phyloP scores from a whole-genome alignment of 345 rosid species.

The Heritiera fomes region DNA sequence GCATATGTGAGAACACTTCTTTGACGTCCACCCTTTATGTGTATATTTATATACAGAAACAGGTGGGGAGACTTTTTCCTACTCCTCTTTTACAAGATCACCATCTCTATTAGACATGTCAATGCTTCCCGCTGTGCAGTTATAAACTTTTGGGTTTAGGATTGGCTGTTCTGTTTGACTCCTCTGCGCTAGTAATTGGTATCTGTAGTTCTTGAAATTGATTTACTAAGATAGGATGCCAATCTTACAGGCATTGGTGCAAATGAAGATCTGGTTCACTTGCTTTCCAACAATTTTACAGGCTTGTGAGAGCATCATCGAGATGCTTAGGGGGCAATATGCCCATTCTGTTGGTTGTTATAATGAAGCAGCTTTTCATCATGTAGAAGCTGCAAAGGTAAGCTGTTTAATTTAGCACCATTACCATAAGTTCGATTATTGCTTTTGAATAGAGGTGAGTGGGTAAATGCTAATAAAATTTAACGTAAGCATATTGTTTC shows the following conservation, averaged over 20 bases:
- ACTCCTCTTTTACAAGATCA: neutral
- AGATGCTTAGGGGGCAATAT: constrained; percentile 98
- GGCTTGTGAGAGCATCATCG: constrained; percentile 83
- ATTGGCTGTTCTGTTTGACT: neutral
- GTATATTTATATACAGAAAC: neutral
- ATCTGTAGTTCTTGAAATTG: constrained; percentile 8
- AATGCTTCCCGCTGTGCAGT: neutral
- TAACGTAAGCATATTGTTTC: neutral
- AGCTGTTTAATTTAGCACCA: neutral
- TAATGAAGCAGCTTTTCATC: constrained; percentile 93
- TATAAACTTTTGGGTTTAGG: neutral
- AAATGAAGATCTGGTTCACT: constrained; percentile 78
- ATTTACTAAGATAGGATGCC: constrained; percentile 12
- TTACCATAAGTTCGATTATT: neutral
- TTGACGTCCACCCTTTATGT: neutral
- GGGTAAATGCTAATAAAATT: neutral
- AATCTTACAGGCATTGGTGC: constrained; percentile 71
- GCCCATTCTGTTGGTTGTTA: constrained; percentile 96
- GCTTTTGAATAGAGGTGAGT: neutral
- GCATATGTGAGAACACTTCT: neutral
- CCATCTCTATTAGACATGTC: neutral
- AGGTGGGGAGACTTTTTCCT: neutral
- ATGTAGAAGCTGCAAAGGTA: constrained; percentile 88
- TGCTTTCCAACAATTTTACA: constrained; percentile 96
- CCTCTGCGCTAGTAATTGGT: neutral